Base-by-base conservation (phyloP, 805 yeast genomes). In the Metschnikowia orientalis region DNA sequence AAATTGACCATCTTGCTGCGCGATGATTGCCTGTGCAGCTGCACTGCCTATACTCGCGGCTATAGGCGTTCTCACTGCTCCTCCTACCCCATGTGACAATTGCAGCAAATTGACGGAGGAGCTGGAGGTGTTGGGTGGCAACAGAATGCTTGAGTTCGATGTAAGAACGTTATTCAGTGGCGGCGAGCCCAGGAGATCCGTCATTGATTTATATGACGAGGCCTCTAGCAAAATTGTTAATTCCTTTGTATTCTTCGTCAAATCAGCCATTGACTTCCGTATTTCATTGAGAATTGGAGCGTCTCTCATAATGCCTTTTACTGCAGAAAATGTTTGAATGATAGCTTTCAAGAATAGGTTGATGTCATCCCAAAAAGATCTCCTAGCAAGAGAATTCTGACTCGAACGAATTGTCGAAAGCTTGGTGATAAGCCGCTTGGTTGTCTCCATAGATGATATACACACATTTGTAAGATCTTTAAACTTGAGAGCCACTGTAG, bases 211-310 rank as follows among this genome's bases (percentile, higher is more conserved):
- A 31, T 42, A 48, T 3, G 50, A 47, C 1, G 54, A 47, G 4
- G 60, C 59, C 53, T 89, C 96, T 26, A 89, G 61, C 46, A 85
- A 68, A n/a, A 86, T 79, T 0, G 97, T 88, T 10, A 90, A 82
- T 51, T 90, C 97, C 50, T 90, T 90, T 4, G 96, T 86, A 3
- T 89, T 83, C 44, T 86, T 78, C 0, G 97, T 89, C 38, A 90
- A 64, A 22, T 78, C 75, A 0, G 95, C 85, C 59, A 90, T 72
- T 5, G 84, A 76, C 6, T 89, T 79, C 37, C 95, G 66, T 5
- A 81, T 81, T 35, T 85, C 95, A 46, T 82, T 79, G 32, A 90
- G 67, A 10, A 80, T 72, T 0, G 95, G 89, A 37, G 87, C 67
- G 43, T 85, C 96, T 34, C 75, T 73, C 76, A 90, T 81, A 2